These are phyloP conservation scores for Annona cherimola DNA, from an alignment of 164 flowering plant genomes.

Conservation along the genomic window DNA sequence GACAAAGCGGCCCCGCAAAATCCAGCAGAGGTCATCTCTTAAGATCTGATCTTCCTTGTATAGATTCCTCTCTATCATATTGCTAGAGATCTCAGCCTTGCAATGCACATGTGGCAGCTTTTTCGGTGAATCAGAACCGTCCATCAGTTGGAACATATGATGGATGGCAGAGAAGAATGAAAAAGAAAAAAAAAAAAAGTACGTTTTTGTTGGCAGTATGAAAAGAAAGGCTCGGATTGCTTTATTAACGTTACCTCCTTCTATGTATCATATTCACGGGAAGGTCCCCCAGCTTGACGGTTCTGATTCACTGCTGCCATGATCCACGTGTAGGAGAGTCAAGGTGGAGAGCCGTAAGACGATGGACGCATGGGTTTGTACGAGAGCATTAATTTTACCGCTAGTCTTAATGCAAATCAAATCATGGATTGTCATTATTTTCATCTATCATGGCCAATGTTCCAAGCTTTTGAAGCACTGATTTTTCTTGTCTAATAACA, in stretches of 20 bases:
- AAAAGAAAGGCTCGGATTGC: background rate
- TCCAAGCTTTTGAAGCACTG: conserved; percentile 1
- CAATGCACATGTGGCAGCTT: background rate
- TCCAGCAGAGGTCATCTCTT: conserved; percentile 6
- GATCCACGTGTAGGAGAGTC: background rate
- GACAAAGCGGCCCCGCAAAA: conserved; percentile 3
- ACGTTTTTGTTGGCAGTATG: no score
- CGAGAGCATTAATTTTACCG: background rate
- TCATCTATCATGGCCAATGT: background rate
- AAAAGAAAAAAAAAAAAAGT: no score
- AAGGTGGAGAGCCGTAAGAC: background rate
- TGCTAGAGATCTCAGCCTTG: background rate
- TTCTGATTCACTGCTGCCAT: background rate
- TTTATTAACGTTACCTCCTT: background rate
- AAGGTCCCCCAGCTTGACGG: background rate
- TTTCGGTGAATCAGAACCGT: background rate
- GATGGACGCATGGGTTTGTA: background rate
- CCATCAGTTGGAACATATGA: background rate
- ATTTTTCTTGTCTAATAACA: background rate
- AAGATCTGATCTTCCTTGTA: background rate
- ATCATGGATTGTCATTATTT: background rate
- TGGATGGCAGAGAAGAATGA: background rate
- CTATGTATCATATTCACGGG: background rate
- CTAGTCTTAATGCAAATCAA: background rate
- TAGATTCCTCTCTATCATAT: background rate